These are phyloP conservation scores for Whalleya microplaca DNA, from an alignment of 2,329 filamentous ascomycete genomes.

Conservation along the genomic window DNA sequence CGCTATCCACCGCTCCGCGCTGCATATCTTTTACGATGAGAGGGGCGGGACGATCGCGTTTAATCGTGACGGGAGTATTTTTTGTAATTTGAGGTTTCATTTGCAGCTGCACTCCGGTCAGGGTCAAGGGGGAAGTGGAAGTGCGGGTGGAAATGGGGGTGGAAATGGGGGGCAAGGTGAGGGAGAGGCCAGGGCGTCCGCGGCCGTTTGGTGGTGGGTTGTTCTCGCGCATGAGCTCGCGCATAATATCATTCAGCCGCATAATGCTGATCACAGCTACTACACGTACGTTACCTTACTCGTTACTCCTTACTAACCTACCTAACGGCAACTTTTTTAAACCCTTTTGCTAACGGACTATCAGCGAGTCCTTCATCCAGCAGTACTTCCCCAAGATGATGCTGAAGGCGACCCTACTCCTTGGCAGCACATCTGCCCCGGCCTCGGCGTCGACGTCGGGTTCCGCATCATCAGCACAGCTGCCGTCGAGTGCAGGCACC, in stretches of 20 bases:
- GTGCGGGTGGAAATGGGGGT: no score
- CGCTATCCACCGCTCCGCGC: conserved; percentile 64
- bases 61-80: conserved; percentile 83
- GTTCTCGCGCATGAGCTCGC: conserved; percentile 95
- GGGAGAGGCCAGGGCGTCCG: conserved; percentile 63
- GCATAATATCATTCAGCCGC: conserved; percentile 83
- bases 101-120: conserved; percentile 78
- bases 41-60: conserved; percentile 85
- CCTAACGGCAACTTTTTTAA: background rate
- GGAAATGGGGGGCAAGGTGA: conserved; percentile 48
- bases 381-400: conserved; percentile 77
- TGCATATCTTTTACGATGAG: conserved; percentile 90
- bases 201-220: conserved; percentile 88
- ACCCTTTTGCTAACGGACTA: conserved; percentile 25
- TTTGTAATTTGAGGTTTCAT: conserved; percentile 93
- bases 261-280: conserved; percentile 79
- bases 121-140: no score
- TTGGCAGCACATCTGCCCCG: no score
- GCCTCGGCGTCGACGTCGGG: background rate
- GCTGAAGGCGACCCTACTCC: conserved; percentile 46
- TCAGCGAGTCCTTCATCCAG: conserved; percentile 74
- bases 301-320: background rate
- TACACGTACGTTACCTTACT: conserved; percentile 63
- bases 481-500: background rate
- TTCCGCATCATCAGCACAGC: background rate